Conservation (phyloP, 305 asterid species). For the Fraxinus sp. region DNA sequence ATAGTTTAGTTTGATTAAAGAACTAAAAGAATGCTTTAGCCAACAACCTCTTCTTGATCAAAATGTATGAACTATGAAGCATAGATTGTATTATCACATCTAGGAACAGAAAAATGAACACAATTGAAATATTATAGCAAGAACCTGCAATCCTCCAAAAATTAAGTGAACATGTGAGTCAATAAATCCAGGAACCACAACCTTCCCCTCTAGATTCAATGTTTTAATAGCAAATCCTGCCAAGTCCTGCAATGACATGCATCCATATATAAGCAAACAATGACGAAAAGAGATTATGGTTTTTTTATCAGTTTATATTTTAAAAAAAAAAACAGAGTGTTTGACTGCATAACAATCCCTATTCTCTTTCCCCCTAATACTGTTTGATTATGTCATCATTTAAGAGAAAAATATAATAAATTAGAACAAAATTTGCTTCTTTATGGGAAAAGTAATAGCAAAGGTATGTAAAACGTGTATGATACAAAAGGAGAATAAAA, state of each 20-base stretch:
- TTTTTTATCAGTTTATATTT: neutral
- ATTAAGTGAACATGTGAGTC: constrained; percentile 94
- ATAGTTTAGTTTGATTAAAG: constrained; percentile 7
- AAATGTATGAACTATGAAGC: neutral
- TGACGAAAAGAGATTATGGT: neutral
- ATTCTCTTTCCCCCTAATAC: neutral
- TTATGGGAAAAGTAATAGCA: neutral
- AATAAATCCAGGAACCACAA: constrained; percentile 90
- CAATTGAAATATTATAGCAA: constrained; percentile 22
- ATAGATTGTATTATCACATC: constrained; percentile 9
- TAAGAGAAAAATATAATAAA: neutral
- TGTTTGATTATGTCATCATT: neutral
- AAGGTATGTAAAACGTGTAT: neutral
- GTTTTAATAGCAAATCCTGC: constrained; percentile 44
- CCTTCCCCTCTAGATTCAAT: constrained; percentile 60
- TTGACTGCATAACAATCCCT: constrained; percentile 5
- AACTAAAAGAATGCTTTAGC: neutral
- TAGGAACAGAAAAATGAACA: constrained; percentile 9
- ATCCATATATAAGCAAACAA: constrained; percentile 19
- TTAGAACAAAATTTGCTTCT: neutral
- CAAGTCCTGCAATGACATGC: constrained; percentile 55
- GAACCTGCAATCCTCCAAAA: constrained; percentile 87
- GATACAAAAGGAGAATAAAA: neutral
- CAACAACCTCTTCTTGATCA: neutral
- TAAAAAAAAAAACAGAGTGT: neutral